Evolutionary conservation across 371 early-diverging fungal genomes (phyloP).

Genomic region (Mortierella sp.): DNA sequence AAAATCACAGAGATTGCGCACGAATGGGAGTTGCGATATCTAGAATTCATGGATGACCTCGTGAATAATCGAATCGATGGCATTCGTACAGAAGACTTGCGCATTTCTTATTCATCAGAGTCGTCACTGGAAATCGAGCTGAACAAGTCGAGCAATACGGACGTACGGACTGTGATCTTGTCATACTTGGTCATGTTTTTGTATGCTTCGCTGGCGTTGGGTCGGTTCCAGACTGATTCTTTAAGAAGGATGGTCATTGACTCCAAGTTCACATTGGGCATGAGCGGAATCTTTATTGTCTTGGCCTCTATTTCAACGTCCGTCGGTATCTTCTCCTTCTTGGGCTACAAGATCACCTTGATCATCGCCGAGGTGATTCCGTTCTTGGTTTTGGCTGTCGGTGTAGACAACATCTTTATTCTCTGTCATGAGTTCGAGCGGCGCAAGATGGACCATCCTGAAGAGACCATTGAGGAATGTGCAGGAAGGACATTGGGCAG

Average conservation of each 20-base stretch:
- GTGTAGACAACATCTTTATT: constrained; percentile 87
- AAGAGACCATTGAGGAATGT: constrained; percentile 64
- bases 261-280: constrained; percentile 77
- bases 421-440: constrained; percentile 77
- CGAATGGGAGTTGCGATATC: constrained; percentile 73
- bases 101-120: constrained; percentile 79
- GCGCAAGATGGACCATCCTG: constrained; percentile 61
- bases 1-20: constrained; percentile 59
- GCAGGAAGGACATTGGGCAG: constrained; percentile 71
- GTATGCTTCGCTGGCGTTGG: constrained; percentile 79
- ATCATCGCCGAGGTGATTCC: constrained; percentile 89
- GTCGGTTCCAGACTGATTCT: constrained; percentile 58
- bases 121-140: constrained; percentile 78
- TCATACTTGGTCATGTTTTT: constrained; percentile 82
- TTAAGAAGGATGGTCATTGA: constrained; percentile 70
- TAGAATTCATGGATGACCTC: constrained; percentile 58
- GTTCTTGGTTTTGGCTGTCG: constrained; percentile 83
- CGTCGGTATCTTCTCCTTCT: constrained; percentile 76
- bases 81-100: constrained; percentile 57
- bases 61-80: constrained; percentile 54
- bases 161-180: constrained; percentile 71
- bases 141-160: constrained; percentile 77
- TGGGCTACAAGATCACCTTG: constrained; percentile 76
- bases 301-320: constrained; percentile 77
- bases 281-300: constrained; percentile 80